phyloP scores from a whole-genome alignment of 495 filamentous ascomycete species.

The Lepraria neglecta region DNA sequence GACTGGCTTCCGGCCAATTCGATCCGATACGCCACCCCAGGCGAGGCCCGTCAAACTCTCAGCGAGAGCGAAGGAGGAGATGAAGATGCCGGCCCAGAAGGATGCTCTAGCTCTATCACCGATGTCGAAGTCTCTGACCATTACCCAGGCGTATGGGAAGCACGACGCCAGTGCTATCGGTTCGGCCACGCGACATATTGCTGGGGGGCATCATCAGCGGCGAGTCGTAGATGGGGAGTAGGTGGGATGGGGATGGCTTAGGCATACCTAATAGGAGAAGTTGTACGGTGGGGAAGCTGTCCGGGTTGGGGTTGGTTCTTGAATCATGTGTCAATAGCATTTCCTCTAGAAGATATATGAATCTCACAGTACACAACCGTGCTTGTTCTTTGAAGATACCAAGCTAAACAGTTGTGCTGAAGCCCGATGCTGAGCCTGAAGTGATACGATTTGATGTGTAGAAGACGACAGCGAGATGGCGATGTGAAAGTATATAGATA shows the following conservation, averaged over 20 bases:
- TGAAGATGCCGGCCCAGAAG: slow-evolving; percentile 78
- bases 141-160: slow-evolving; percentile 81
- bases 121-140: slow-evolving; percentile 67
- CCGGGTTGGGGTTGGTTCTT: slow-evolving; percentile 40
- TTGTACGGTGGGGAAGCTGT: slow-evolving; percentile 66
- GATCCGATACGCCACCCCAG: slow-evolving; percentile 78
- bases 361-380: slow-evolving; percentile 42
- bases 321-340: slow-evolving; percentile 48
- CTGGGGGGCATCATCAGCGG: slow-evolving; percentile 38
- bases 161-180: slow-evolving; percentile 84
- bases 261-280: slow-evolving; percentile 66
- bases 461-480: neutral
- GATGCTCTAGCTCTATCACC: slow-evolving; percentile 63
- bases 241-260: neutral
- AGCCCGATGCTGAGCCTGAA: neutral
- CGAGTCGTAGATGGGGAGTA: slow-evolving; percentile 19
- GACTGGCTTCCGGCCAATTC: slow-evolving; percentile 77
- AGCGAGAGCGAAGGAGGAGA: slow-evolving; percentile 74
- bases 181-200: slow-evolving; percentile 76
- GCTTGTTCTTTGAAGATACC: slow-evolving; percentile 22
- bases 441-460: neutral
- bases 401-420: slow-evolving; percentile 16
- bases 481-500: neutral
- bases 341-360: slow-evolving; percentile 40
- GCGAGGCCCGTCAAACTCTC: slow-evolving; percentile 77